Evolutionary conservation across 2,329 filamentous ascomycete species (phyloP).

Genomic region (Polychaeton citri): DNA sequence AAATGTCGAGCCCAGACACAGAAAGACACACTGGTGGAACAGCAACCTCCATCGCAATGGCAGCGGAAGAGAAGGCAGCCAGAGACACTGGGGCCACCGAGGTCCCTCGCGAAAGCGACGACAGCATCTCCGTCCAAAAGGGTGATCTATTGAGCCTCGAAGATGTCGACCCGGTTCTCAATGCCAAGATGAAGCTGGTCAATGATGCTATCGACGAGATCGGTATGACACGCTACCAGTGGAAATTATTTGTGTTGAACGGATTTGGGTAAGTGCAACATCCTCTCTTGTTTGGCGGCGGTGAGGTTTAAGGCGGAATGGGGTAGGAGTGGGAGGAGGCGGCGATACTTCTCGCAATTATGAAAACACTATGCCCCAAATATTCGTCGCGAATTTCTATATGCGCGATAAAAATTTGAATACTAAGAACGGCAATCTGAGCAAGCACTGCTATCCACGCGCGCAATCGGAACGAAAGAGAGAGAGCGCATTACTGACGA

Average conservation of each 20-base stretch:
- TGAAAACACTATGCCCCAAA: too few relatives aligned
- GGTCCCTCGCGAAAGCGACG: constrained; percentile 1
- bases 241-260: constrained; percentile 47
- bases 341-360: too few relatives aligned
- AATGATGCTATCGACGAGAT: constrained; percentile 50
- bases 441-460: neutral
- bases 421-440: neutral
- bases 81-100: neutral
- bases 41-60: too few relatives aligned
- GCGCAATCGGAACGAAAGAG: neutral
- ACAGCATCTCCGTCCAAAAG: constrained; percentile 16
- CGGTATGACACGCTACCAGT: constrained; percentile 41
- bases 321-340: too few relatives aligned
- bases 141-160: constrained; percentile 44
- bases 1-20: too few relatives aligned
- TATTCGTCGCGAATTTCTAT: too few relatives aligned
- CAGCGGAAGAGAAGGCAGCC: too few relatives aligned
- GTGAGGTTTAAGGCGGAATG: too few relatives aligned
- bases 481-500: constrained; percentile 5
- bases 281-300: neutral
- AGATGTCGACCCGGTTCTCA: constrained; percentile 47
- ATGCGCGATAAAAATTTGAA: neutral
- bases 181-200: constrained; percentile 55
- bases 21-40: too few relatives aligned
- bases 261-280: constrained; percentile 38